A percentile compares a stretch with the other conserved stretches of the same genome.
Evolutionary conservation across 2,329 filamentous ascomycete species (phyloP).

Genomic region (Fusarium xyrophilum): DNA sequence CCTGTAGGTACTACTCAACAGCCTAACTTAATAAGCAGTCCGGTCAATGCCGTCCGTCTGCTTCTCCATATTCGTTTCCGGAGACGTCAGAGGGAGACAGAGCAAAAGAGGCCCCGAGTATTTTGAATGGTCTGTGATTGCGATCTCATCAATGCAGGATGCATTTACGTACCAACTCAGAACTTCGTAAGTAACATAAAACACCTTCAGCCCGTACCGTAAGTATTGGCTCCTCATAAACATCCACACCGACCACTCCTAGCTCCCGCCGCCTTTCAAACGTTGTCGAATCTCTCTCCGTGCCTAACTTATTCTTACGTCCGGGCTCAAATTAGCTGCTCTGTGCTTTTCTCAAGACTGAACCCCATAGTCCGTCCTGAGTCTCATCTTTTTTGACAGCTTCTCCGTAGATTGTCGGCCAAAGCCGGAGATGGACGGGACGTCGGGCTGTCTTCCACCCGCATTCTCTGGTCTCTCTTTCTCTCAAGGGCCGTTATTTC

Average conservation of each 20-base stretch:
- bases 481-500: neutral
- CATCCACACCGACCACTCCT: slow-evolving; percentile 30
- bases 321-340: slow-evolving; percentile 9
- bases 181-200: neutral
- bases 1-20: neutral
- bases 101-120: neutral
- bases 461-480: neutral
- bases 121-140: slow-evolving; percentile 8
- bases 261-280: slow-evolving; percentile 10
- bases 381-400: neutral
- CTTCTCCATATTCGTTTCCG: neutral
- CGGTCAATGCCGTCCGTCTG: neutral
- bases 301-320: neutral
- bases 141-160: slow-evolving; percentile 11
- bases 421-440: slow-evolving; percentile 31
- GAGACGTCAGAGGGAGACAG: neutral
- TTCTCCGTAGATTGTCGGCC: slow-evolving; percentile 23
- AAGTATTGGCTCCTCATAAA: neutral
- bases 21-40: neutral
- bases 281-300: slow-evolving; percentile 13
- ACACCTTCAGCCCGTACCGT: neutral
- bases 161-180: neutral
- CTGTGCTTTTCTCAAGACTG: neutral
- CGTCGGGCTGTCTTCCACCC: neutral
- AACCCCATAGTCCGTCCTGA: neutral